Evolutionary conservation across 1,139 yeast species (phyloP), one percentile per base, ranked within the genome.

Genomic region (Pichia cactophila): DNA sequence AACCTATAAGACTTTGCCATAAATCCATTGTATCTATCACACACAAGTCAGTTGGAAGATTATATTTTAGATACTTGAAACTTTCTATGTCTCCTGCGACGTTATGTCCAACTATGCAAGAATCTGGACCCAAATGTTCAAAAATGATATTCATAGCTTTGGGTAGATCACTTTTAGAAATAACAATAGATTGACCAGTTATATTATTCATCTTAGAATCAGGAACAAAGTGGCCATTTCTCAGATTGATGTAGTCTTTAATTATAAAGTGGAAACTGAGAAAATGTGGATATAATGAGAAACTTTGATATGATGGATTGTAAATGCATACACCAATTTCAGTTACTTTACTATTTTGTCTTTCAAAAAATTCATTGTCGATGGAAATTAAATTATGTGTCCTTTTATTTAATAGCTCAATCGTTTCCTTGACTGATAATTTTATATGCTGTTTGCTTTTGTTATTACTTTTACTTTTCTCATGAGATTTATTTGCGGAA

Each of bases 311-410:
- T 28, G 72, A 57, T 17, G 89, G 87, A 54, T 83, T 86, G 61
- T 78, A 83, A 6, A 84, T 74, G 2, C 86, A 71, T 3, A 85
- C 65, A 3, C 94, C 94, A 45, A 84, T 74, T 61, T 85, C 94
- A 0, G 87, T 83, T 26, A 84, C 69, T 11, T 66, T 54, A 17
- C 66, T 58, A 10, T 65, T 68, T 52, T 73, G 64, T 17, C 65
- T 58, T 58, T 85, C 94, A 69, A 71, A 81, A 5, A 85, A 83
- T 61, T 85, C 92, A 11, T 83, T 70, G 61, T 85, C 92, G 23
- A 85, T 64, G 23, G 81, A 73, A 44, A 82, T 67, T 17, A 81
- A 66, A 0, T 71, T 69, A 35, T 69, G 62, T 31, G 65, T 59
- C 26, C 62, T 62, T 6, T 51, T 39, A 31, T 56, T 54, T 2